phyloP scores from a whole-genome alignment of 345 rosid species.

The Acer negundo region DNA sequence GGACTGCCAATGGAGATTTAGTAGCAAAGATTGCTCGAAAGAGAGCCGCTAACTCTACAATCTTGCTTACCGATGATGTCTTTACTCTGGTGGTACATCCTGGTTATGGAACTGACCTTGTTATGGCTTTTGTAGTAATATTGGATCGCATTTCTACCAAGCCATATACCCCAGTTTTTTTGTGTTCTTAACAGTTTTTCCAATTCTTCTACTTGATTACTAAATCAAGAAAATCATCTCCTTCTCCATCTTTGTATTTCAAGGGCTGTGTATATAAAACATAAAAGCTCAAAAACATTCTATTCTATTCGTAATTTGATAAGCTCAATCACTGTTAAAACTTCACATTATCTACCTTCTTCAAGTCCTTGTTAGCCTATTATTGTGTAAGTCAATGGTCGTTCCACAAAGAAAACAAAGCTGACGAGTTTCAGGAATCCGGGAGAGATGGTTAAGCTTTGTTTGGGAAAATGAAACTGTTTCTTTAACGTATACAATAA shows the following conservation, averaged over 20 bases:
- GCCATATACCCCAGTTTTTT: conserved; percentile 28
- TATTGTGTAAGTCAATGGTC: neutral
- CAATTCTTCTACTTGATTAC: neutral
- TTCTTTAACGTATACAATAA: neutral
- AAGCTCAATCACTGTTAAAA: too few relatives aligned
- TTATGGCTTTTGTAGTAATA: conserved; percentile 50
- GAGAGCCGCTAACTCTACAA: conserved; percentile 32
- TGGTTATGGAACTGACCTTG: conserved; percentile 35
- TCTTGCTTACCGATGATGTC: conserved; percentile 48
- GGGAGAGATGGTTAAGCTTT: too few relatives aligned
- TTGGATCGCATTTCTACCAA: conserved; percentile 48
- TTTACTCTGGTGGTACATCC: conserved; percentile 46
- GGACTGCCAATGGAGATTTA: conserved; percentile 18
- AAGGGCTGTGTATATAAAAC: too few relatives aligned
- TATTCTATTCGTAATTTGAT: too few relatives aligned
- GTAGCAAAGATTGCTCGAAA: conserved; percentile 38
- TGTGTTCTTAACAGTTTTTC: conserved; percentile 32
- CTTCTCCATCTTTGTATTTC: too few relatives aligned
- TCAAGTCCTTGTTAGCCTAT: too few relatives aligned
- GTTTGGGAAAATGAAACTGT: neutral
- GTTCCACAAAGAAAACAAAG: neutral
- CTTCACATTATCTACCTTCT: too few relatives aligned
- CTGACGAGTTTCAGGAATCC: too few relatives aligned
- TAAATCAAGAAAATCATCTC: too few relatives aligned
- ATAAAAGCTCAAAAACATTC: too few relatives aligned